These are phyloP conservation scores for Candida loeiensis DNA, from an alignment of 805 yeast species.

Conservation along the genomic window DNA sequence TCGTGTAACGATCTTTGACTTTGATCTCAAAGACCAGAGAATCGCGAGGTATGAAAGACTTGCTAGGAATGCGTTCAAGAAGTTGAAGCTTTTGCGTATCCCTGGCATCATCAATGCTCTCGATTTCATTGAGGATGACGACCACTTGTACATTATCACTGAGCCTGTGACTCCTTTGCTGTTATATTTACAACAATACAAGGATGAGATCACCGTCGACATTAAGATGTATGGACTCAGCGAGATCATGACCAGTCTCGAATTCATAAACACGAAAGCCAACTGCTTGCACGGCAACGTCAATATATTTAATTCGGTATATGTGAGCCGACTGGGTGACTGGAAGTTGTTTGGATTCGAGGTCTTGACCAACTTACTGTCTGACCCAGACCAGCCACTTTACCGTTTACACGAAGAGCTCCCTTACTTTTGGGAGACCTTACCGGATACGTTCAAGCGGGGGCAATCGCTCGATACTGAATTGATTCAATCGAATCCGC, in stretches of 20 bases:
- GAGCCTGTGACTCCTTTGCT: constrained; percentile 61
- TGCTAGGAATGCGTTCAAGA: constrained; percentile 37
- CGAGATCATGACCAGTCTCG: constrained; percentile 51
- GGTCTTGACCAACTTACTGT: constrained; percentile 46
- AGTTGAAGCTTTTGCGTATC: constrained; percentile 54
- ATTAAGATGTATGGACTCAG: constrained; percentile 53
- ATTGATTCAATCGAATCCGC: constrained; percentile 23
- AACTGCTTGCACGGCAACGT: constrained; percentile 63
- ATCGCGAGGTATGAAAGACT: constrained; percentile 23
- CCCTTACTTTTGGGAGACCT: constrained; percentile 23
- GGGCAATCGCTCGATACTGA: constrained; percentile 40
- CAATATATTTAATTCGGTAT: constrained; percentile 50
- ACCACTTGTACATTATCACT: constrained; percentile 55
- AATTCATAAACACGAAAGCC: constrained; percentile 55
- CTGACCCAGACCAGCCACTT: constrained; percentile 45
- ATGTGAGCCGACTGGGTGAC: constrained; percentile 64
- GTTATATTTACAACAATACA: constrained; percentile 32
- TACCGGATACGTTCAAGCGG: constrained; percentile 48
- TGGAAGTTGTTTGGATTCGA: constrained; percentile 88
- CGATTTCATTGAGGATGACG: constrained; percentile 64
- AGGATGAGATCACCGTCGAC: constrained; percentile 25
- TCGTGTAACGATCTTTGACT: constrained; percentile 63
- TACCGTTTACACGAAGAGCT: constrained; percentile 31
- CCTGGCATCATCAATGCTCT: constrained; percentile 67
- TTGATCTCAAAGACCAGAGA: constrained; percentile 43